Conservation (phyloP, 2,329 filamentous ascomycete genomes). For the Fusarium xylarioides region DNA sequence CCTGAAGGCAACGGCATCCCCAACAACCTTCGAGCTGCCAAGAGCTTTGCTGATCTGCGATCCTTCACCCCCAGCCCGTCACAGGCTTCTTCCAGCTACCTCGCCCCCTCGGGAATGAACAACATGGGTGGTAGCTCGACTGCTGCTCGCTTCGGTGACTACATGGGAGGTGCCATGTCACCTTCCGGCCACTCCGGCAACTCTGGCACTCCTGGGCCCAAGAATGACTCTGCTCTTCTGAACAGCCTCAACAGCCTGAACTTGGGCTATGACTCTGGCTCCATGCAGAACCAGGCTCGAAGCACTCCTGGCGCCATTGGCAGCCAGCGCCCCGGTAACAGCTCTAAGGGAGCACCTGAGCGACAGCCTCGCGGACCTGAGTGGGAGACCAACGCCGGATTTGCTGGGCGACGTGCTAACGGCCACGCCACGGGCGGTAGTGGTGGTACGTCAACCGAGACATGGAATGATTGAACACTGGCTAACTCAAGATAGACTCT, state of each 20-base stretch:
- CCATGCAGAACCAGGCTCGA: conserved; percentile 49
- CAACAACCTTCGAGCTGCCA: conserved; percentile 88
- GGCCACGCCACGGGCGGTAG: conserved; percentile 70
- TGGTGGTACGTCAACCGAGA: conserved; percentile 61
- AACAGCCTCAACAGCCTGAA: conserved; percentile 61
- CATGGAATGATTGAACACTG: neutral
- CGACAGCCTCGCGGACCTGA: conserved; percentile 71
- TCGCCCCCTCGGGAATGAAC: conserved; percentile 59
- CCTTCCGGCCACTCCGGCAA: conserved; percentile 48
- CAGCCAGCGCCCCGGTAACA: conserved; percentile 65
- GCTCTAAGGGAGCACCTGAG: conserved; percentile 60
- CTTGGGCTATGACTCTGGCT: conserved; percentile 61
- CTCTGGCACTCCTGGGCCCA: conserved; percentile 51
- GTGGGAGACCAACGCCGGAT: conserved; percentile 66
- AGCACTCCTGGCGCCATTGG: conserved; percentile 70
- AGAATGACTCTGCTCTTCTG: conserved; percentile 54
- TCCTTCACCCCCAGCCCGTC: conserved; percentile 96
- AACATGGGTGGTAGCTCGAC: conserved; percentile 57
- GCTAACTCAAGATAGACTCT: conserved; percentile 48
- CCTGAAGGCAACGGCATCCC: conserved; percentile 70
- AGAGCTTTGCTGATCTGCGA: conserved; percentile 94
- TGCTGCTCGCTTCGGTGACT: conserved; percentile 58
- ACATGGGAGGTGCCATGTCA: conserved; percentile 51
- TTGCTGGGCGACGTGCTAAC: conserved; percentile 64
- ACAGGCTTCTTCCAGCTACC: conserved; percentile 83